These are phyloP conservation scores for Cyberlindnera japonica DNA, from an alignment of 805 yeast species.

Conservation along the genomic window DNA sequence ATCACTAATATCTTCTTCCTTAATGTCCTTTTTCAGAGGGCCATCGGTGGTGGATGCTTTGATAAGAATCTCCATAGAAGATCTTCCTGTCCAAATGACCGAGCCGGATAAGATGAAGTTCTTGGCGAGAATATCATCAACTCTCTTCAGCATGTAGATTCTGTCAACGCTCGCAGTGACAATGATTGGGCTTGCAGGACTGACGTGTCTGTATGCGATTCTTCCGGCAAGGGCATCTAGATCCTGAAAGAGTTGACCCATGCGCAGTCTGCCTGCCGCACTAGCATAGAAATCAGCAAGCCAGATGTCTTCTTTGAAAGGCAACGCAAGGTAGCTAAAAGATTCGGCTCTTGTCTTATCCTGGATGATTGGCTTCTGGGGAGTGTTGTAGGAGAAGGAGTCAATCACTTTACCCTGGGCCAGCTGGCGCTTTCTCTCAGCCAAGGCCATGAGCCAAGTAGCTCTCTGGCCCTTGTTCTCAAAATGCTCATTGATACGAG, in stretches of 20 bases:
- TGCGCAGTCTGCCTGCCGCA: conserved; percentile 86
- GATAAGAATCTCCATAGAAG: conserved; percentile 93
- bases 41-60: conserved; percentile 76
- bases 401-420: conserved; percentile 72
- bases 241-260: conserved; percentile 93
- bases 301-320: conserved; percentile 81
- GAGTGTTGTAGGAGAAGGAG: conserved; percentile 66
- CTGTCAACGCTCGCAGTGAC: conserved; percentile 95
- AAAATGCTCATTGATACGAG: conserved; percentile 31
- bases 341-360: conserved; percentile 80
- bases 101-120: conserved; percentile 85
- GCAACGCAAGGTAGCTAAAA: conserved; percentile 63
- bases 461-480: conserved; percentile 39
- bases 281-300: conserved; percentile 84
- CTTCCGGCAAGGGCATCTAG: conserved; percentile 92
- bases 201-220: conserved; percentile 86
- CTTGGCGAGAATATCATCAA: conserved; percentile 70
- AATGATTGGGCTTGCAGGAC: conserved; percentile 94
- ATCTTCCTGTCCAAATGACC: conserved; percentile 91
- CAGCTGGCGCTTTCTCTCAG: conserved; percentile 64
- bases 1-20: conserved; percentile 54
- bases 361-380: conserved; percentile 63
- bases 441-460: conserved; percentile 85
- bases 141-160: conserved; percentile 78
- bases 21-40: conserved; percentile 47